Percentiles rank a stretch among this genome's conserved stretches.
These are phyloP conservation scores for Micractinium conductrix DNA, from an alignment of 139 green algal species.

Conservation along the genomic window DNA sequence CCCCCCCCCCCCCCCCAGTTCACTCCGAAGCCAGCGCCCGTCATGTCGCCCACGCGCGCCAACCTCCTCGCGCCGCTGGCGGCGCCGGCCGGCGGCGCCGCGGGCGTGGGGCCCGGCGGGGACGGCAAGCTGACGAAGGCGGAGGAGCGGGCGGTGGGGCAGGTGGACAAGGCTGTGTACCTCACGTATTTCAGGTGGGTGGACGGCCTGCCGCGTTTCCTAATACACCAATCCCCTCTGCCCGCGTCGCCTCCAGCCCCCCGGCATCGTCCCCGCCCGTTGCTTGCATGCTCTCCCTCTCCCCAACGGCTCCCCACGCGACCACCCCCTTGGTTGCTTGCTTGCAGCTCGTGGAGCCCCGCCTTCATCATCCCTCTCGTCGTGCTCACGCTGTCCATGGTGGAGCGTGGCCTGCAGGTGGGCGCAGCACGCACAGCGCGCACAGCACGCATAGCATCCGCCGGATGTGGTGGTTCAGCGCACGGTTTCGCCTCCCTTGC, in stretches of 20 bases:
- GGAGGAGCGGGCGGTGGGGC: neutral
- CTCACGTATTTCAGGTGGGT: neutral
- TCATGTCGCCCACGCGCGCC: neutral
- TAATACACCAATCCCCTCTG: neutral
- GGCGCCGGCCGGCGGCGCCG: neutral
- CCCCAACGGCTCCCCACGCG: neutral
- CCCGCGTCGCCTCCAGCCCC: neutral
- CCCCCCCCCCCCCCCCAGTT: neutral
- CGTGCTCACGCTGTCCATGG: slow-evolving; percentile 46
- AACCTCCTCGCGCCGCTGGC: neutral
- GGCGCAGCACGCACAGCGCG: neutral
- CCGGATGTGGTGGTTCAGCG: too few species aligned
- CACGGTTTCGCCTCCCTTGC: too few species aligned
- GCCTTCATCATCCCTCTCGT: slow-evolving; percentile 63
- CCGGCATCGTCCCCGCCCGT: neutral
- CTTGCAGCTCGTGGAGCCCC: slow-evolving; percentile 63
- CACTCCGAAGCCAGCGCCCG: neutral
- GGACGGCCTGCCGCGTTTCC: too few species aligned
- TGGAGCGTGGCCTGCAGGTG: slow-evolving; percentile 56
- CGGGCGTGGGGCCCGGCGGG: neutral
- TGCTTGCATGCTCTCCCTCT: too few species aligned
- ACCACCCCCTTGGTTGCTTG: neutral
- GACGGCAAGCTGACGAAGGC: slow-evolving; percentile 16
- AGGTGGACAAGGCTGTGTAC: neutral
- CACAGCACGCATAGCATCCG: too few species aligned